Evolutionary conservation across 169 alveolate genomes (phyloP), one percentile per base, ranked within the genome.

Genomic region (Ichthyophthirius multifiliis): DNA sequence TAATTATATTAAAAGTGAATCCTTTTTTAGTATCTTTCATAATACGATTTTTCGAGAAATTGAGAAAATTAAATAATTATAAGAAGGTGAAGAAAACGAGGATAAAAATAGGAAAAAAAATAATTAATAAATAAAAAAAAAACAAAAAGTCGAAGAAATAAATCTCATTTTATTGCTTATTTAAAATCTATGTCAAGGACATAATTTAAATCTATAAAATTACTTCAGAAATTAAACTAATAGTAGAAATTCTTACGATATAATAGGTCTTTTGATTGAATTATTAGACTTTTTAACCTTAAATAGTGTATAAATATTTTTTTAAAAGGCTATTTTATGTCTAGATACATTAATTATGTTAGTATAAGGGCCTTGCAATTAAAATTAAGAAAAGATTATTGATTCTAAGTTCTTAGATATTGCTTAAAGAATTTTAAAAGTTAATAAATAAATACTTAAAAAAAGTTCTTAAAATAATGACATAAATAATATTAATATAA

Each of bases 391-490:
- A 46, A 78, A 74, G 18, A 78, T 78, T 3, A 78, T 78, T 15
- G 84, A 78, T 78, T 63, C 78, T 20, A 78, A 78, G 46, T 78
- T 78, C 62, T 44, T 78, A 20, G 84, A 78, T 18, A 75, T 78
- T 15, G 84, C 84, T 7, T 23, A 43, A 12, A 13, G 43, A 44
- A 45, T 67, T 39, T 16, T 41, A n/a, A 78, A 78, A 20, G 18
- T 73, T 2, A 47, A 78, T 18, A 18, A 43, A 55, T 27, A 27
- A 2, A 55, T n/a, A n/a, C n/a, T n/a, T n/a, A n/a, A n/a, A n/a
- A n/a, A n/a, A n/a, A n/a, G n/a, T n/a, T n/a, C n/a, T n/a, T n/a
- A n/a, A n/a, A n/a, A n/a, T n/a, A n/a, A n/a, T n/a, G n/a, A n/a
- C 12, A 27, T 0, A 55, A 55, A 10, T 55, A 55, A 27, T 6